A percentile compares a stretch with the other conserved stretches of the same genome.
phyloP scores from a whole-genome alignment of 1,284 basidiomycete genomes.

The Irpex lacteus region DNA sequence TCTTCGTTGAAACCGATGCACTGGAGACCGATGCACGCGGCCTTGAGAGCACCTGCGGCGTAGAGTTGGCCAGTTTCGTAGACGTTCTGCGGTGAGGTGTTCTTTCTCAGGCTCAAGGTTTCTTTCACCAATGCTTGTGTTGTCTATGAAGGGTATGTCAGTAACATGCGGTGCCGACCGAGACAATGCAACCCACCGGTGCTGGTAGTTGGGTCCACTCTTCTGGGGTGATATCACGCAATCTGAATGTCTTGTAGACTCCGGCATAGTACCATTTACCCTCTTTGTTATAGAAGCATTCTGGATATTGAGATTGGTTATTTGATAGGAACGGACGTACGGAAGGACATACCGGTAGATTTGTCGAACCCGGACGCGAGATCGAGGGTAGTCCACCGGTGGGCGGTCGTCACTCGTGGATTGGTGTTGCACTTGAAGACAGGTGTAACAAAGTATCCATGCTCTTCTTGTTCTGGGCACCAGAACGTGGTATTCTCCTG shows the following conservation, averaged over 20 bases:
- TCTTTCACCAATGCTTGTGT: slow-evolving; percentile 64
- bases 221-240: slow-evolving; percentile 59
- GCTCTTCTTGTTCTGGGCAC: slow-evolving; percentile 77
- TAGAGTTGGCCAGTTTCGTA: slow-evolving; percentile 74
- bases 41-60: slow-evolving; percentile 62
- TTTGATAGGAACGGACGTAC: neutral
- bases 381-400: slow-evolving; percentile 65
- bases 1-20: slow-evolving; percentile 67
- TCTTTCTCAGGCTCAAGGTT: slow-evolving; percentile 65
- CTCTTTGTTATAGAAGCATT: slow-evolving; percentile 76
- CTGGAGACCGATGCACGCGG: slow-evolving; percentile 69
- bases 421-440: slow-evolving; percentile 74
- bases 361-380: slow-evolving; percentile 52
- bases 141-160: slow-evolving; percentile 38
- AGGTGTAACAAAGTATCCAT: slow-evolving; percentile 71
- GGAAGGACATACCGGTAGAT: slow-evolving; percentile 51
- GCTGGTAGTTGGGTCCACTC: slow-evolving; percentile 66
- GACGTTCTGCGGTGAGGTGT: slow-evolving; percentile 69
- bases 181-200: slow-evolving; percentile 44
- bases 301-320: slow-evolving; percentile 31
- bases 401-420: slow-evolving; percentile 67
- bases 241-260: slow-evolving; percentile 60
- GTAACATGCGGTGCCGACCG: too few relatives aligned
- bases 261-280: slow-evolving; percentile 80
- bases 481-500: slow-evolving; percentile 66